Evolutionary conservation across 2,329 filamentous ascomycete species (phyloP).

Genomic region (Aspergillus candidus): DNA sequence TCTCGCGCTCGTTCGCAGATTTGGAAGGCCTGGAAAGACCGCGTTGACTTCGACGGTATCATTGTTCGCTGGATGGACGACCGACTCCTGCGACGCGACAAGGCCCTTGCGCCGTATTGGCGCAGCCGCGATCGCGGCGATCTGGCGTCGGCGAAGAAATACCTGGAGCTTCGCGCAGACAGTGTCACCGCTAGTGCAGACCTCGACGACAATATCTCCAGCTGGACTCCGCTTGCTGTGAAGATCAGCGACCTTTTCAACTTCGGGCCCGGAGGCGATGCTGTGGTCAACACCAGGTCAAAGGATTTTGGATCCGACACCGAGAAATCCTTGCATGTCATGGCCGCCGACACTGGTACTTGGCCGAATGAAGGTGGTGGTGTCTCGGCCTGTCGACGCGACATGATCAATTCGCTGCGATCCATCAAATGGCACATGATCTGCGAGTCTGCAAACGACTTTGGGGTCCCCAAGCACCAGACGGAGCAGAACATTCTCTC

Average conservation of each 20-base stretch:
- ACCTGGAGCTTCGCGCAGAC: conserved; percentile 43
- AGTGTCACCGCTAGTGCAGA: conserved; percentile 48
- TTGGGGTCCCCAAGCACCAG: conserved; percentile 50
- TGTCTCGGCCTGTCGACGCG: conserved; percentile 51
- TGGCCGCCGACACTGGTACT: conserved; percentile 49
- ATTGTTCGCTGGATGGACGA: conserved; percentile 49
- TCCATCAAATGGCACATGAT: conserved; percentile 52
- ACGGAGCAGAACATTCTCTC: conserved; percentile 52
- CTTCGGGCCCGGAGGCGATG: conserved; percentile 50
- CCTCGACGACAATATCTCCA: conserved; percentile 46
- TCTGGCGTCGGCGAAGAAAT: conserved; percentile 39
- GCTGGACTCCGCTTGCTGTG: conserved; percentile 48
- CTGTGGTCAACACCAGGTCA: conserved; percentile 46
- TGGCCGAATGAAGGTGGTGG: conserved; percentile 51
- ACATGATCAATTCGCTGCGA: conserved; percentile 50
- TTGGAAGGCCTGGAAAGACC: conserved; percentile 47
- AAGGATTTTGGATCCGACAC: conserved; percentile 47
- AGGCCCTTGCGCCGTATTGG: conserved; percentile 44
- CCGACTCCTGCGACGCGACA: conserved; percentile 43
- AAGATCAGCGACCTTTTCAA: conserved; percentile 48
- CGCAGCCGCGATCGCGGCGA: conserved; percentile 39
- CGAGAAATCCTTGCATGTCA: conserved; percentile 45
- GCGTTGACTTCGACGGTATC: conserved; percentile 43
- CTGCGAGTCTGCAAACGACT: conserved; percentile 52
- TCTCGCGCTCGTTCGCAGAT: conserved; percentile 45